A percentile compares a stretch with the other conserved stretches of the same genome.
These are phyloP conservation scores for Tricholoma saponaceum DNA, from an alignment of 768 basidiomycete species.

Conservation along the genomic window DNA sequence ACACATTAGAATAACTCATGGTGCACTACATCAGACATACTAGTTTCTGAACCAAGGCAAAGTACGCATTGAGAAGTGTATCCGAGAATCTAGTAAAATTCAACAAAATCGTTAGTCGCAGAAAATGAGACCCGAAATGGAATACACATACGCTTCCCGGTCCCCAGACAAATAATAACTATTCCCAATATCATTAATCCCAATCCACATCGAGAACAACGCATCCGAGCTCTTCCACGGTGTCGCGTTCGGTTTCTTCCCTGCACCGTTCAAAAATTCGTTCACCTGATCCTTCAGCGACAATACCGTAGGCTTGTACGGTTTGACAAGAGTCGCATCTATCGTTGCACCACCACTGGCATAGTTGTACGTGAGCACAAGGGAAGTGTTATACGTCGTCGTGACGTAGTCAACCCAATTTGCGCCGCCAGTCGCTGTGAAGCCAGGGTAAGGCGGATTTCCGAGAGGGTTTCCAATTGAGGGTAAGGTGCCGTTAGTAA, in stretches of 20 bases:
- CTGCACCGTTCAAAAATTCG: slow-evolving; percentile 46
- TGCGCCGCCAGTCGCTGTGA: slow-evolving; percentile 47
- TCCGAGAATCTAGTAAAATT: slow-evolving; percentile 40
- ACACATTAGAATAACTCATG: not conserved
- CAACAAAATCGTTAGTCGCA: not conserved
- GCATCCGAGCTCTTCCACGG: slow-evolving; percentile 56
- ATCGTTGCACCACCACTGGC: slow-evolving; percentile 69
- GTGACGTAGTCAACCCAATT: slow-evolving; percentile 61
- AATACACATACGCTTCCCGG: slow-evolving; percentile 39
- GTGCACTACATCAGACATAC: slow-evolving; percentile 22
- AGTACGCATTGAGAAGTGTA: slow-evolving; percentile 44
- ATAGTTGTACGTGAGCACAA: slow-evolving; percentile 58
- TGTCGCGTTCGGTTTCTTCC: slow-evolving; percentile 42
- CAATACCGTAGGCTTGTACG: slow-evolving; percentile 47
- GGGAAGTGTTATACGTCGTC: slow-evolving; percentile 47
- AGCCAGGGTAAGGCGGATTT: slow-evolving; percentile 52
- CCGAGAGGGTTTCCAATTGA: slow-evolving; percentile 45
- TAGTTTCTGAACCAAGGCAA: slow-evolving; percentile 44
- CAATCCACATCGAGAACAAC: slow-evolving; percentile 68
- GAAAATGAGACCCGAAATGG: not conserved
- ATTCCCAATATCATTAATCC: slow-evolving; percentile 67
- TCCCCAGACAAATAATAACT: slow-evolving; percentile 45
- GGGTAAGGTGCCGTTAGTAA: slow-evolving; percentile 35
- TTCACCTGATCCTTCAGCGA: slow-evolving; percentile 60
- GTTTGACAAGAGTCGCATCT: slow-evolving; percentile 50